Base-by-base conservation (phyloP, 2,329 filamentous ascomycete species). In the Aspergillus pseudoviridinutans region DNA sequence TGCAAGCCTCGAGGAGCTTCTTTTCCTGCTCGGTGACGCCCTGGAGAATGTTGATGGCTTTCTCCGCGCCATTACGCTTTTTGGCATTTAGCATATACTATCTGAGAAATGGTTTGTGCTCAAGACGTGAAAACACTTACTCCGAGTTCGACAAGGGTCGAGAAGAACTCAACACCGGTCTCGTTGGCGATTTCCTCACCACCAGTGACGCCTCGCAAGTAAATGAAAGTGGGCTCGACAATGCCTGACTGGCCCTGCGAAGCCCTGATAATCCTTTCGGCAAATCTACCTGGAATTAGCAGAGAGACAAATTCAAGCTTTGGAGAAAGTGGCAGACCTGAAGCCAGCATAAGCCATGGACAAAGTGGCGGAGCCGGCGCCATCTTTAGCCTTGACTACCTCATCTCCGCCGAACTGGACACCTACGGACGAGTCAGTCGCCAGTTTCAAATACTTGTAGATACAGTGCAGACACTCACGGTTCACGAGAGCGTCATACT, bases 361-460 rank as follows among this genome's bases (percentile, higher is more conserved):
- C 55, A 96, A 84, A 58, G 92, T 96, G 65, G 92, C 92, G 60
- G 91, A 95, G 64, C 92, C 92, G 72, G 87, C 87, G 71, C 92
- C 92, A 65, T 94, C 90, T 86, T 96, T 96, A 74, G 92, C 92
- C 84, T 93, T 87, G 76, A 96, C 92, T 63, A 96, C 92, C 81
- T 96, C 92, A 68, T 99, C 94, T 82, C 94, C 94, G 75, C 94
- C 94, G 68, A 97, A 97, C 79, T 99, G 94, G 57, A 97, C 90
- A 67, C 84, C 84, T 86, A 63, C 41, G 44, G 35, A 29, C 46
- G 4, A 50, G 44, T 54, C 22, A 55, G 52, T 20, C 24, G 35
- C 9, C 24, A 28, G 35, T 47, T 49, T 20, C 8, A 29, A 29
- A 20, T 41, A 38, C 10, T 14, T 41, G 29, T 52, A 2, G 27